Evolutionary conservation across 768 basidiomycete genomes (phyloP), one percentile per base, ranked within the genome.

Genomic region (Rhizopogon salebrosus): DNA sequence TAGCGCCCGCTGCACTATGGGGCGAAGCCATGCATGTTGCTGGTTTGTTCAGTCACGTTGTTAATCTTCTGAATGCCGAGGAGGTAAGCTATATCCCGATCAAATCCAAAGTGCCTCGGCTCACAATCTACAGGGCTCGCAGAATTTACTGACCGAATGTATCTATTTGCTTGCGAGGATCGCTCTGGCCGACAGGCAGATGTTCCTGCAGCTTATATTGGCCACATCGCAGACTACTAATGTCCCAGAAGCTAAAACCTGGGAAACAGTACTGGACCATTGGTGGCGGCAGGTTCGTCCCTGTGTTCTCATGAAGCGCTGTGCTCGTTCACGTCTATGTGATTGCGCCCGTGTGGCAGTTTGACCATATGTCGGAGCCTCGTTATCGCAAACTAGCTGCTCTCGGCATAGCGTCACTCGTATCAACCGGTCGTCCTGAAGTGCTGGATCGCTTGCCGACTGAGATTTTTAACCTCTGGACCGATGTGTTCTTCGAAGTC

Each of bases 351-450:
- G 24, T 8, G 24, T 16, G 16, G 37, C 60, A 95, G 93, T 92
- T 94, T 64, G 93, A 95, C 67, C 88, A 85, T 63, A 89, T 94
- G 83, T 87, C 88, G 14, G 89, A 94, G 64, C 84, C 90, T 1
- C 80, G 85, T 9, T 80, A 87, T 55, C 84, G 93, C 53, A 95
- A 95, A 71, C 74, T 95, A 52, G 72, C 82, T 23, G 90, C 92
- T 10, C 85, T 95, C 75, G 91, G 87, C 1, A 80, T 90, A 40
- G 89, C 89, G 2, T 73, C 79, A 40, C 77, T 95, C 3, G 83
- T 90, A 34, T 80, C 89, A 0, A 91, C 90, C 0, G 89, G 82
- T 11, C 79, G 82, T 20, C 76, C 77, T 0, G 85, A 90, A 60
- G 83, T 92, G 10, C 79, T 95, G 9, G 74, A 79, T 27, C 79